Percentiles rank a stretch among this genome's conserved stretches.
phyloP scores from a whole-genome alignment of 768 basidiomycete genomes.

The Collybia nuda region DNA sequence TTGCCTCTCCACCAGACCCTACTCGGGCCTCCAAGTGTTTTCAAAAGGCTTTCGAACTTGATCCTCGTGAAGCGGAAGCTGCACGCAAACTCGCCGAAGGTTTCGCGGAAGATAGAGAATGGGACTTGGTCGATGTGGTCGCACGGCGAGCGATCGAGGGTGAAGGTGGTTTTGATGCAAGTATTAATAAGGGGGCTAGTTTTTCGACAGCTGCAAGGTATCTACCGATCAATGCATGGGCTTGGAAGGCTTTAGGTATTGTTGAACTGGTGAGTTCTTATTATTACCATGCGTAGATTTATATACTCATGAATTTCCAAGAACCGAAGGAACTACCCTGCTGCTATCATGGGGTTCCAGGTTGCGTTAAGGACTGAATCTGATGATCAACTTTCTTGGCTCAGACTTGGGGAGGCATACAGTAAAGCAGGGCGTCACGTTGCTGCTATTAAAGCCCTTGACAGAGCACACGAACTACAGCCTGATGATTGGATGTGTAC shows the following conservation, averaged over 20 bases:
- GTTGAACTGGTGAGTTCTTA: slow-evolving; percentile 76
- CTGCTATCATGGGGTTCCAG: slow-evolving; percentile 84
- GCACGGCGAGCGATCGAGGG: slow-evolving; percentile 91
- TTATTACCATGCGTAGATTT: not conserved
- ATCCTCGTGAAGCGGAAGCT: slow-evolving; percentile 83
- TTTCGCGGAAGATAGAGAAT: slow-evolving; percentile 91
- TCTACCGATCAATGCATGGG: slow-evolving; percentile 87
- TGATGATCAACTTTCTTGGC: slow-evolving; percentile 82
- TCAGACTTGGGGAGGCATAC: slow-evolving; percentile 91
- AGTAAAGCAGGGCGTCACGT: slow-evolving; percentile 83
- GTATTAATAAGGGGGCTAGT: slow-evolving; percentile 37
- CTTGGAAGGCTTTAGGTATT: slow-evolving; percentile 94
- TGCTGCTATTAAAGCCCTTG: slow-evolving; percentile 86
- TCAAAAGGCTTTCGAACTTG: slow-evolving; percentile 97
- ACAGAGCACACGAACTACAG: slow-evolving; percentile 68
- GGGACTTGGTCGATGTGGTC: slow-evolving; percentile 95
- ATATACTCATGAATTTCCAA: slow-evolving; percentile 24
- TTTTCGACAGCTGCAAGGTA: slow-evolving; percentile 47
- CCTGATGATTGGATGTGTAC: slow-evolving; percentile 81
- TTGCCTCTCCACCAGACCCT: slow-evolving; percentile 70
- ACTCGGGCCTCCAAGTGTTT: slow-evolving; percentile 92
- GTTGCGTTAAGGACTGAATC: slow-evolving; percentile 79
- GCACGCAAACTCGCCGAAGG: slow-evolving; percentile 82
- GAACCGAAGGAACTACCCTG: slow-evolving; percentile 66
- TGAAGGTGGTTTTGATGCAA: slow-evolving; percentile 77